These are phyloP conservation scores for Dictyostelium capitatum DNA, from an alignment of 78 protist species.

Conservation along the genomic window DNA sequence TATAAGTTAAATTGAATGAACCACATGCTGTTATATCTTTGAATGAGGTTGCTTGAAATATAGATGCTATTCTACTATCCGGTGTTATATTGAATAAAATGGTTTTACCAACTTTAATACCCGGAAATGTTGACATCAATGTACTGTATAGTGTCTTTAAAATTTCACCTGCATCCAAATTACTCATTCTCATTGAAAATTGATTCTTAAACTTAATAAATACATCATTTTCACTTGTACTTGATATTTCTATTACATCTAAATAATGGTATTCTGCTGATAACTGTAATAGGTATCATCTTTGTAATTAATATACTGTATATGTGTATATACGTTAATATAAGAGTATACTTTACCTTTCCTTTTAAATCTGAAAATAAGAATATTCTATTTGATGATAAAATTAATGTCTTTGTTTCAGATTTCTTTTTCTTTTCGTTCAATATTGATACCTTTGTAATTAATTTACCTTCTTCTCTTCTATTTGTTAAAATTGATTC, in stretches of 20 bases:
- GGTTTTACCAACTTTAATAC: conserved; percentile 58
- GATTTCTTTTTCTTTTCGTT: conserved; percentile 60
- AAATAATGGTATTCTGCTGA: conserved; percentile 57
- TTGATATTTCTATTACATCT: conserved; percentile 28
- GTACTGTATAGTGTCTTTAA: conserved; percentile 39
- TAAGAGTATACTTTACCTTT: not conserved
- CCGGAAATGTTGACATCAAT: conserved; percentile 56
- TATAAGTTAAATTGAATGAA: conserved; percentile 56
- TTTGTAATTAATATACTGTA: not conserved
- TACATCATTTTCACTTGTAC: conserved; percentile 34
- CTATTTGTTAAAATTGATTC: conserved; percentile 50
- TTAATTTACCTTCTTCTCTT: conserved; percentile 52
- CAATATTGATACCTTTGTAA: conserved; percentile 25
- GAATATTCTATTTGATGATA: conserved; percentile 47
- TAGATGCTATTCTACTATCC: conserved; percentile 33
- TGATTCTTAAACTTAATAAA: conserved; percentile 51
- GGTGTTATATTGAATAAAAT: conserved; percentile 36
- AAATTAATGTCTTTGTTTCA: conserved; percentile 36
- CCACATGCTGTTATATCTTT: conserved; percentile 43
- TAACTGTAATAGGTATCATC: not conserved
- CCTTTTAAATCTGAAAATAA: conserved; percentile 66
- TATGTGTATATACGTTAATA: too few relatives aligned
- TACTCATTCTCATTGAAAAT: conserved; percentile 1
- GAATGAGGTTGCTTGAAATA: conserved; percentile 17
- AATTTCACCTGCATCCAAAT: conserved; percentile 20